phyloP scores from a whole-genome alignment of 306 rosid species.

The Vicia faba region DNA sequence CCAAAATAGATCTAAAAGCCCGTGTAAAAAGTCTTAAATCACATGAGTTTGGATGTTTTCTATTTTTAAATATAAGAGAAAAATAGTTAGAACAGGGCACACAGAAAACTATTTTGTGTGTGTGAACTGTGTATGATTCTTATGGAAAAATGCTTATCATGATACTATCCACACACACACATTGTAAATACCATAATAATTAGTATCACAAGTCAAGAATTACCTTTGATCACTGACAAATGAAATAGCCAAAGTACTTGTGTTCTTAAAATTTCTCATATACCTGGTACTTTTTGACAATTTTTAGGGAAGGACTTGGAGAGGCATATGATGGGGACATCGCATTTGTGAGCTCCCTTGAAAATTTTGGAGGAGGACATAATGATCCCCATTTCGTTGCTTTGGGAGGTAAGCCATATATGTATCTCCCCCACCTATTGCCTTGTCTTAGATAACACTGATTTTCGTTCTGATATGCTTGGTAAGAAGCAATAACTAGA shows the following conservation, averaged over 20 bases:
- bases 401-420: conserved; percentile 74
- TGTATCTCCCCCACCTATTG: neutral
- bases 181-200: conserved; percentile 6
- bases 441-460: conserved; percentile 26
- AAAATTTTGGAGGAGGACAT: conserved; percentile 88
- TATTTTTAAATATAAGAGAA: conserved; percentile 7
- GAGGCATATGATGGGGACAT: conserved; percentile 89
- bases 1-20: conserved; percentile 17
- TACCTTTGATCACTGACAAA: conserved; percentile 8
- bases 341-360: conserved; percentile 85
- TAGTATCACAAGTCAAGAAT: conserved; percentile 23
- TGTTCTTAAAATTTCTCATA: conserved; percentile 24
- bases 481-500: conserved; percentile 33
- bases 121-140: conserved; percentile 13
- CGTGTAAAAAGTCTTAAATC: neutral
- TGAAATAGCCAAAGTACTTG: conserved; percentile 8
- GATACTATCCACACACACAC: conserved; percentile 6
- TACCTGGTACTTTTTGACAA: conserved; percentile 19
- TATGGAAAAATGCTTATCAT: neutral
- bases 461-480: conserved; percentile 9
- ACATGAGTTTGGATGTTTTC: conserved; percentile 2
- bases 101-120: neutral
- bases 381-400: conserved; percentile 89
- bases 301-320: conserved; percentile 86
- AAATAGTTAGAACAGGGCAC: neutral